Evolutionary conservation across 768 basidiomycete genomes (phyloP), one percentile per base, ranked within the genome.

Genomic region (Naganishia vaughanmartiniae): DNA sequence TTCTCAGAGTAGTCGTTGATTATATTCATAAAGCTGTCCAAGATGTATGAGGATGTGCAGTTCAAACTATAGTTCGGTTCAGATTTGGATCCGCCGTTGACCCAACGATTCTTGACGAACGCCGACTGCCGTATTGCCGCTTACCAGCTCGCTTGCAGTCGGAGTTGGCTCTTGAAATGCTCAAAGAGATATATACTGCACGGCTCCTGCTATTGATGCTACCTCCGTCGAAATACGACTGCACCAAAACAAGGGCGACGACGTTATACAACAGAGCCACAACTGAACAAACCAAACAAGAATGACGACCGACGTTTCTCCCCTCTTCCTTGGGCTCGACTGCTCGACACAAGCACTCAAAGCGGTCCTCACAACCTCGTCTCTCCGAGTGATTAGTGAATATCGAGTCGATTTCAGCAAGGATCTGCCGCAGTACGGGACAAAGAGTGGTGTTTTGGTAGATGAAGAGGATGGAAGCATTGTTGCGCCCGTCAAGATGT

Each of bases 401-500:
- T 84, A 85, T 14, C 84, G 88, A 2, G 88, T 93, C 21, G 85
- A 90, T 78, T 95, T 92, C 76, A 90, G 91, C 81, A 84, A 84
- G 48, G 92, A 95, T 77, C 82, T 95, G 21, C 87, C 90, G 0
- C 82, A 86, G 4, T 77, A 73, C 56, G 69, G 74, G 1, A 82
- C 81, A 9, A 74, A 74, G 30, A 75, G 75, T 17, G 82, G 82
- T 11, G 81, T 81, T 6, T 73, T 77, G 28, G 70, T 75, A 45
- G 74, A 74, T 4, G 87, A 89, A 34, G 87, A 82, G 36, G 83
- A 85, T 66, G 90, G 90, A 53, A 88, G 90, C 77, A 90, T 92
- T 53, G 88, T 87, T 12, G 89, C 88, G 2, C 92, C 92, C 3
- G 89, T 92, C 28, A 84, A 83, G 68, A 89, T 92, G 88, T 90